Base-by-base conservation (phyloP, 2,329 filamentous ascomycete species). In the Talaromyces pinophilus region DNA sequence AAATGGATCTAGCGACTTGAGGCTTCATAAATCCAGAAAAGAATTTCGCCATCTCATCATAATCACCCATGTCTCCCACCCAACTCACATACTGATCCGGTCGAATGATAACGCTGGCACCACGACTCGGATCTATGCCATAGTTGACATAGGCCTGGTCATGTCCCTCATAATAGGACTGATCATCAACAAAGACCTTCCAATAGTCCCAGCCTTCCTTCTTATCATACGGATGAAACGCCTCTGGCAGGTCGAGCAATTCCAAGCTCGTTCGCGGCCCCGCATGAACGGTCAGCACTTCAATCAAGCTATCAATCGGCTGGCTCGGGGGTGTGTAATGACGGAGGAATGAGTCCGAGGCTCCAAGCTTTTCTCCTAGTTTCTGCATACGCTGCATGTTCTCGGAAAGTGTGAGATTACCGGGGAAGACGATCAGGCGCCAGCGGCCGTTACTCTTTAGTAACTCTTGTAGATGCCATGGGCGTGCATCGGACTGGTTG, bases 81-180 rank as follows among this genome's bases (percentile, higher is more conserved):
- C 50, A 54, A 33, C 50, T 54, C 50, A 54, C 28, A 22, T 55
- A 55, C 30, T 55, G 52, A 35, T 55, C 28, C 4, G 52, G 52
- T 35, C 52, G 30, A 11, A 55, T 6, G 22, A 55, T 55, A 1
- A 55, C 52, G 22, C 17, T 35, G 0, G 52, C 30, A 54, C 89
- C 88, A n/a, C 76, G 75, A 63, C 83, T 78, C n/a, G 70, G 73
- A 69, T 87, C 81, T 1, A 92, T 80, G 0, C 87, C 89, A 65
- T 88, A 89, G 4, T 81, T 82, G 65, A 83, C 78, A 71, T 90
- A 48, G 13, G 63, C 52, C 11, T 59, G 38, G 3, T 54, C 63
- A 30, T 59, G 40, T 8, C 42, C 40, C 42, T 48, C 38, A 50
- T 59, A 28, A 44, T 59, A 59, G 22, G 50, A 48, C n/a, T 59